A percentile compares a stretch with the other conserved stretches of the same genome.
Evolutionary conservation across 331 rosid genomes (phyloP).

Genomic region (Rosa hybrid): DNA sequence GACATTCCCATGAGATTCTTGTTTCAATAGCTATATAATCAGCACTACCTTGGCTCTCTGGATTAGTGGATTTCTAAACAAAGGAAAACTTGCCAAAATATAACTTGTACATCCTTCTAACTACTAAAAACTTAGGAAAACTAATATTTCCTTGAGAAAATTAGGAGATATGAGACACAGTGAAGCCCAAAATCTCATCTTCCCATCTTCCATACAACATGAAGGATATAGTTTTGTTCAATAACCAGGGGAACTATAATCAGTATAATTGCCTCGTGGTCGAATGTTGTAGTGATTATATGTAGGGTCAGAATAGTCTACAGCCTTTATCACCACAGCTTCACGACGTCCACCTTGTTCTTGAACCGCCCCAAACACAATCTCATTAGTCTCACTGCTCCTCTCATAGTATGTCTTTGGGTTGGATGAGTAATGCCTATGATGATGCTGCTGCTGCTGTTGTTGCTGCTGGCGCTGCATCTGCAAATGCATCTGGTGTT

Average conservation of each 20-base stretch:
- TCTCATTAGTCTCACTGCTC: conserved; percentile 80
- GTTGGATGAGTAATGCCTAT: conserved; percentile 59
- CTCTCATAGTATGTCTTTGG: conserved; percentile 71
- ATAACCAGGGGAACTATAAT: conserved; percentile 58
- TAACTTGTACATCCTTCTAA: conserved; percentile 5
- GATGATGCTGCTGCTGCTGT: conserved; percentile 50
- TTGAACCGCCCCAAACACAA: conserved; percentile 95
- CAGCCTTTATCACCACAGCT: conserved; percentile 90
- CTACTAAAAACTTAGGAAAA: conserved; percentile 9
- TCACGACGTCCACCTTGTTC: conserved; percentile 88
- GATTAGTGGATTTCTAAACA: conserved; percentile 4
- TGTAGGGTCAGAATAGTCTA: conserved; percentile 76
- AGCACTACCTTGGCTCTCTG: conserved; percentile 21
- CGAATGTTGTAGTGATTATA: conserved; percentile 73
- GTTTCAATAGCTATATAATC: conserved; percentile 4
- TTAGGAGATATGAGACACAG: conserved; percentile 15
- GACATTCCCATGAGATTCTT: conserved; percentile 7
- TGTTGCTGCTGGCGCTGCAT: conserved; percentile 33
- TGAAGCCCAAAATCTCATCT: neutral
- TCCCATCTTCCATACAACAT: conserved; percentile 6
- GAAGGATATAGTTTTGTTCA: conserved; percentile 18
- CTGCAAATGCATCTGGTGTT: conserved; percentile 31
- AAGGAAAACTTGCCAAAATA: neutral
- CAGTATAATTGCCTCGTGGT: conserved; percentile 61
- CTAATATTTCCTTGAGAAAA: conserved; percentile 21